Evolutionary conservation across 345 rosid genomes (phyloP), one percentile per base, ranked within the genome.

Genomic region (Eucalyptus regnans): DNA sequence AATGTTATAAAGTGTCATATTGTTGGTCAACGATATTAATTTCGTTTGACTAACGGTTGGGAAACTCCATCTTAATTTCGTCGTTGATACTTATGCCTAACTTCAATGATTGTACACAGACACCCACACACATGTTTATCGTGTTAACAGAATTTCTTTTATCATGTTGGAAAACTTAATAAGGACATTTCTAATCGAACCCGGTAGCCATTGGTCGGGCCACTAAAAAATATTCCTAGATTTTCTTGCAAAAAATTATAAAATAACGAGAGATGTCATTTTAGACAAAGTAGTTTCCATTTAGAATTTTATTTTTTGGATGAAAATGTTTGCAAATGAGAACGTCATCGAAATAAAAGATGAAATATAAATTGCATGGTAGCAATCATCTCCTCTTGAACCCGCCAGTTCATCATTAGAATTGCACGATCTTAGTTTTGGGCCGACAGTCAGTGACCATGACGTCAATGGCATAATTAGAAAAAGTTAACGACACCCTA

Each of bases 91-190:
- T 1, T 41, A 41, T 9, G 3, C 43, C 12, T 5, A 37, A 20
- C 7, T 76, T 76, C 29, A 20, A 3, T 20, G 0, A 10, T 37
- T 5, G 8, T 0, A 20, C 83, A 64, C 62, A 23, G 1, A 52
- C 62, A 56, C 2, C 7, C 31, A 27, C 5, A n/a, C 37, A 64
- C 18, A 4, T 13, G 8, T n/a, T 62, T 62, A 13, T 64, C 18
- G 16, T n/a, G 37, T 29, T 29, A 29, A 29, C 71, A 62, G 0
- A 12, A 62, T 62, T 52, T 62, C 17, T 64, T n/a, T 64, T 64
- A n/a, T 14, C 16, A 64, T 0, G 71, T 29, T 64, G 76, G 76
- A 64, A n/a, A 64, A n/a, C 37, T n/a, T 44, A 31, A 17, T 31
- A 33, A 68, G 23, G 44, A 68, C 23, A 1, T 31, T 68, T 14